These are phyloP conservation scores for Coemansia sp. DNA, from an alignment of 192 early-diverging fungal species.

Conservation along the genomic window DNA sequence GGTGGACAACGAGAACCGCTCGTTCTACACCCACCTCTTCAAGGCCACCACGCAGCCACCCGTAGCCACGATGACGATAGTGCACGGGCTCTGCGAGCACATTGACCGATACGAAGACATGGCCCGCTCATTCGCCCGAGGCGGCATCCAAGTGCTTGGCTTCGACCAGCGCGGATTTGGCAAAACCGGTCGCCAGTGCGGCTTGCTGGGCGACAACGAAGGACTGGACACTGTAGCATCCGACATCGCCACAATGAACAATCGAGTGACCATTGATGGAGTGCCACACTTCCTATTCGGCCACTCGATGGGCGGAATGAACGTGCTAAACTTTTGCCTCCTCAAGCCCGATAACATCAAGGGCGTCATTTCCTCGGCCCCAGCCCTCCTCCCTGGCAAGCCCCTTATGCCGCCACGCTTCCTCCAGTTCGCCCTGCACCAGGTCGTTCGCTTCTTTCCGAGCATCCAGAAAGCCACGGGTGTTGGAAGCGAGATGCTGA, in stretches of 20 bases:
- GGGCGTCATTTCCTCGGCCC: conserved; percentile 41
- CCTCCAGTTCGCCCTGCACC: conserved; percentile 23
- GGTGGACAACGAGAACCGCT: conserved; percentile 17
- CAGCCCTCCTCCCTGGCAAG: conserved; percentile 34
- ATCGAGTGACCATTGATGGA: conserved; percentile 25
- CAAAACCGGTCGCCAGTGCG: conserved; percentile 51
- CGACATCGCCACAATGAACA: conserved; percentile 50
- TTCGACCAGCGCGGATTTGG: conserved; percentile 68
- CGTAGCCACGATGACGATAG: conserved; percentile 49
- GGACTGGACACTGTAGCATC: conserved; percentile 28
- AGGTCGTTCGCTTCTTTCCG: conserved; percentile 26
- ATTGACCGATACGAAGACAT: conserved; percentile 57
- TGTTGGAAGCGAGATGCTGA: conserved; percentile 37
- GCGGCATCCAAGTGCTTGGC: conserved; percentile 54
- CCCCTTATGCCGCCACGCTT: conserved; percentile 25
- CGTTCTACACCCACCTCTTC: conserved; percentile 39
- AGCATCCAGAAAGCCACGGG: conserved; percentile 38
- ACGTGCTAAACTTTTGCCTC: conserved; percentile 30
- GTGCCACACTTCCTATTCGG: conserved; percentile 59
- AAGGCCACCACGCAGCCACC: conserved; percentile 31
- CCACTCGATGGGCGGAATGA: conserved; percentile 58
- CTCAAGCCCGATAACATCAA: conserved; percentile 22
- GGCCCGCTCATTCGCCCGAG: conserved; percentile 46
- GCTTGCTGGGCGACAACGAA: conserved; percentile 51
- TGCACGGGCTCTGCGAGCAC: conserved; percentile 68